Conservation (phyloP, 176 grass and related monocot species). For the Cenchrus americanus region DNA sequence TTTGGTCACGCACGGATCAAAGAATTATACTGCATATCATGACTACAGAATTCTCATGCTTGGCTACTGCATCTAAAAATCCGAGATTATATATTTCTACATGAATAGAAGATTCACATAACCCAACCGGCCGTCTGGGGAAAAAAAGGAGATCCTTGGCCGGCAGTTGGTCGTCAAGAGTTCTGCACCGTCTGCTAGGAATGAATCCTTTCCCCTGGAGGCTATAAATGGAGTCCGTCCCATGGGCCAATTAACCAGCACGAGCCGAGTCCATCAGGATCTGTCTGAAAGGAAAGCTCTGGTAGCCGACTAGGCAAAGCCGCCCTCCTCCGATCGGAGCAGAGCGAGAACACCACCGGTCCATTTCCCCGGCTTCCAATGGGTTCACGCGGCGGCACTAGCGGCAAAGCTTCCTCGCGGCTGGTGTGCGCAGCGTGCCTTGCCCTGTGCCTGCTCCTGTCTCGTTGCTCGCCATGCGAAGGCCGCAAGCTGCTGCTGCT, state of each 20-base stretch:
- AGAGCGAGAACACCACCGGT: background rate
- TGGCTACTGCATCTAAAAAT: background rate
- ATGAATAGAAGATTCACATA: background rate
- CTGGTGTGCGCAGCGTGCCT: constrained; percentile 5
- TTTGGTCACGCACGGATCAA: background rate
- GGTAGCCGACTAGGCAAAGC: background rate
- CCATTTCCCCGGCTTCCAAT: background rate
- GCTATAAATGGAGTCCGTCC: constrained; percentile 38
- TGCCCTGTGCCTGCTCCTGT: constrained; percentile 46
- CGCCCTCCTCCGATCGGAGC: background rate
- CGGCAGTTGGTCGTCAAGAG: constrained; percentile 16
- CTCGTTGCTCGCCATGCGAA: background rate
- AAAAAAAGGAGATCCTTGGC: background rate
- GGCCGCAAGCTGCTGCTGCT: constrained; percentile 44
- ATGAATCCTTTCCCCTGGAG: constrained; percentile 24
- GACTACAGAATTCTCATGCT: background rate
- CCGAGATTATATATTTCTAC: background rate
- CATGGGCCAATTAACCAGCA: constrained; percentile 17
- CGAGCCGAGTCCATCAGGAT: background rate
- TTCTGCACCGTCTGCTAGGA: constrained; percentile 18
- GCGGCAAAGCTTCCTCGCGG: background rate
- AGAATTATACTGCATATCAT: background rate
- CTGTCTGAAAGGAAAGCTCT: background rate
- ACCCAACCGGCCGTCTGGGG: background rate
- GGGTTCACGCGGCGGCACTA: background rate